Conservation (phyloP, 352 stramenopile genomes). For the Pythium grandisporangium region DNA sequence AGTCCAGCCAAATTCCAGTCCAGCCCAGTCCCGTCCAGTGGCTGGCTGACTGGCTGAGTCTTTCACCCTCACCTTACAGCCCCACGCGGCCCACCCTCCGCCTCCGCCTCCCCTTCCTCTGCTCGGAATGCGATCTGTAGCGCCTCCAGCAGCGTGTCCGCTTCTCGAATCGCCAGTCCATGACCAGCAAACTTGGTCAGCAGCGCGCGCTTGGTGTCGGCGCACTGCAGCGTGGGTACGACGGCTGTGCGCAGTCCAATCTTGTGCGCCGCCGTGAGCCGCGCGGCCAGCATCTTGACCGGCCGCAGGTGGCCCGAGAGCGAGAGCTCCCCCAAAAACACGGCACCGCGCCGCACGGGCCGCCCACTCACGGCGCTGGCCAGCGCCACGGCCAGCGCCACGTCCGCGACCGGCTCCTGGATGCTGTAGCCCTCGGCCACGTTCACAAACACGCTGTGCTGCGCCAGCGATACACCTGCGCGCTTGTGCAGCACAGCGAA, state of each 20-base stretch:
- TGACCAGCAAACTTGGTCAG: slow-evolving; percentile 50
- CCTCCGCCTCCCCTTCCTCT: slow-evolving; percentile 2
- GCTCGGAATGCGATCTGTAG: slow-evolving; percentile 45
- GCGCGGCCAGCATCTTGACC: slow-evolving; percentile 77
- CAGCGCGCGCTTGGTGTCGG: slow-evolving; percentile 29
- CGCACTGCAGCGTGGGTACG: slow-evolving; percentile 46
- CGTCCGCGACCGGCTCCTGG: slow-evolving; percentile 68
- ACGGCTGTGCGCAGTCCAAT: slow-evolving; percentile 70
- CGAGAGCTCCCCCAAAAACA: slow-evolving; percentile 74
- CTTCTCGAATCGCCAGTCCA: slow-evolving; percentile 50
- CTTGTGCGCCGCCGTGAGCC: slow-evolving; percentile 67
- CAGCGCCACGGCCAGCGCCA: slow-evolving; percentile 66
- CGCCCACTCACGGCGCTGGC: slow-evolving; percentile 55
- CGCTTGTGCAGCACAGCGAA: slow-evolving; percentile 96
- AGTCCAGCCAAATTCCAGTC: too few species aligned
- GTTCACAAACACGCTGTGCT: slow-evolving; percentile 83
- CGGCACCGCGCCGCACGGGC: slow-evolving; percentile 35
- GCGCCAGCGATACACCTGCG: slow-evolving; percentile 54
- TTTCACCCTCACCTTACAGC: too few species aligned
- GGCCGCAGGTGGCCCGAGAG: slow-evolving; percentile 74
- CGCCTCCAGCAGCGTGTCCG: slow-evolving; percentile 51
- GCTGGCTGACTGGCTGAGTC: too few species aligned
- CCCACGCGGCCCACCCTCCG: slow-evolving; percentile 3
- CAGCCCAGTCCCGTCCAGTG: too few species aligned
- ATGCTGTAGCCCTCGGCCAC: slow-evolving; percentile 79